A percentile compares a stretch with the other conserved stretches of the same genome.
Conservation (phyloP, 257 asterid genomes). For the Forsythia suspensa region DNA sequence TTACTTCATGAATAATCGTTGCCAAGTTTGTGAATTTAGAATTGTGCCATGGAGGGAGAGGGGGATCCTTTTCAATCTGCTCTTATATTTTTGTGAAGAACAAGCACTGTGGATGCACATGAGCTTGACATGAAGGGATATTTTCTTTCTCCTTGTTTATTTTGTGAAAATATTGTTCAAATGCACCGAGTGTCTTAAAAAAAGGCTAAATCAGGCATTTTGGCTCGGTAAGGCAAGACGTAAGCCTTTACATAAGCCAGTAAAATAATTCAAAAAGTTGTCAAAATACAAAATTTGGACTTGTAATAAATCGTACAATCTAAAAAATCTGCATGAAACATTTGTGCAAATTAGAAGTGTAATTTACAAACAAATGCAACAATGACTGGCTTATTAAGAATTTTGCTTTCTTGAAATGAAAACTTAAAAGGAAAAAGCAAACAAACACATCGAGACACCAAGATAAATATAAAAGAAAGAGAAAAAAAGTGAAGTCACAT, state of each 20-base stretch:
- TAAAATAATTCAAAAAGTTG: background rate
- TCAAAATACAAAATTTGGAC: background rate
- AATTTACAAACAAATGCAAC: background rate
- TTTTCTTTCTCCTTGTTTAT: background rate
- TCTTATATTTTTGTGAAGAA: background rate
- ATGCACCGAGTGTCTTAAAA: background rate
- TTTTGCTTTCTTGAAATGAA: background rate
- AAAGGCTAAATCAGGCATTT: background rate
- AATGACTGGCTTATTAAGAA: background rate
- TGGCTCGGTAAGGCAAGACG: background rate
- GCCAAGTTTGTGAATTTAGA: background rate
- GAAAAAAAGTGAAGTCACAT: background rate
- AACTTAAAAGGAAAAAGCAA: background rate
- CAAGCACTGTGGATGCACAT: conserved; percentile 16
- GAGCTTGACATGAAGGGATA: background rate
- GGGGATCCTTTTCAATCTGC: background rate
- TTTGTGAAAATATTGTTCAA: background rate
- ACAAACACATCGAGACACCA: background rate
- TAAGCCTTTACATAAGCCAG: background rate
- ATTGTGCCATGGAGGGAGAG: background rate
- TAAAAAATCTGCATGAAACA: background rate
- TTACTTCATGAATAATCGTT: conserved; percentile 16
- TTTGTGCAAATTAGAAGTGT: background rate
- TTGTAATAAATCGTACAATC: background rate
- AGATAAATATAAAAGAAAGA: background rate